Percentiles rank a stretch among this genome's conserved stretches.
Evolutionary conservation across 768 basidiomycete species (phyloP).

Genomic region (Amanita exitialis): DNA sequence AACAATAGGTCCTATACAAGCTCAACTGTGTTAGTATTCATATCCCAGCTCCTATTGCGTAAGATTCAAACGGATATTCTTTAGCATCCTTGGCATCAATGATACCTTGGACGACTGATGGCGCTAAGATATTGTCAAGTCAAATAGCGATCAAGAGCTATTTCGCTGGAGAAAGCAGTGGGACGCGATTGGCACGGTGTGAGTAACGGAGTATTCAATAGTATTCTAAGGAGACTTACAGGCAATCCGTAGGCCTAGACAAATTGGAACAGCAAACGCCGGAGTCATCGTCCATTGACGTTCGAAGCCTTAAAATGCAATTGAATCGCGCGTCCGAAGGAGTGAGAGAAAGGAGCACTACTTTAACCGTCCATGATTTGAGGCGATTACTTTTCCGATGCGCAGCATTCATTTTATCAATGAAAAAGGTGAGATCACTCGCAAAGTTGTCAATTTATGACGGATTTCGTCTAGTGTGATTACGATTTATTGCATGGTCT

Average conservation of each 20-base stretch:
- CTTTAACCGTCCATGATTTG: constrained; percentile 73
- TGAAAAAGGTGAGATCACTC: constrained; percentile 37
- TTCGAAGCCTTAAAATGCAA: constrained; percentile 56
- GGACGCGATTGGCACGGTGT: constrained; percentile 60
- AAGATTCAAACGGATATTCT: background rate
- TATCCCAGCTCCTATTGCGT: background rate
- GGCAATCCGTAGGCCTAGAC: constrained; percentile 32
- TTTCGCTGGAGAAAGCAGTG: constrained; percentile 79
- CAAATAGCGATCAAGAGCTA: constrained; percentile 90
- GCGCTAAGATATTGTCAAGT: constrained; percentile 69
- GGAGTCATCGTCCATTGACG: constrained; percentile 49
- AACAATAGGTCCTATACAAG: constrained; percentile 65
- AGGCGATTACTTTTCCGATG: constrained; percentile 81
- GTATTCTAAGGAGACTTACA: background rate
- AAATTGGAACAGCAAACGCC: constrained; percentile 55
- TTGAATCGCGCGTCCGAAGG: constrained; percentile 57
- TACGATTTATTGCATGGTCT: constrained; percentile 80
- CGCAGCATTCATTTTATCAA: constrained; percentile 69
- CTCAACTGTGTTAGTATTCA: constrained; percentile 56
- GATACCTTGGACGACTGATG: constrained; percentile 63
- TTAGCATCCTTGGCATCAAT: constrained; percentile 3
- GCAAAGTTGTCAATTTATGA: background rate
- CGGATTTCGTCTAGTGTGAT: constrained; percentile 48
- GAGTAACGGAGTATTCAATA: constrained; percentile 29
- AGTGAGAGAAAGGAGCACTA: constrained; percentile 61